phyloP scores from a whole-genome alignment of 1,284 basidiomycete species.

The Entoloma clypeatum region DNA sequence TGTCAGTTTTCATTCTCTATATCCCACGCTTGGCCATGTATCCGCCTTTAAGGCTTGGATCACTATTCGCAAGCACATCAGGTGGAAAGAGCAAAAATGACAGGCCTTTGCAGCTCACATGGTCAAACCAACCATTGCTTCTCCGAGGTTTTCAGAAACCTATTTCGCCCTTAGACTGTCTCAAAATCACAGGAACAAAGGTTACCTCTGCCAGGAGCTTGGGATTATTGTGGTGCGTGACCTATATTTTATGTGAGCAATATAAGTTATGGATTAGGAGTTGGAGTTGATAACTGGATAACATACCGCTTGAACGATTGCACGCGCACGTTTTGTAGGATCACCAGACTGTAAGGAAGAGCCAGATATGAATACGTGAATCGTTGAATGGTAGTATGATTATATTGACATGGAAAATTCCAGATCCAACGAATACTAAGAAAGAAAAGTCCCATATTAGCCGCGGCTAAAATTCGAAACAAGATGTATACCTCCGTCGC shows the following conservation, averaged over 20 bases:
- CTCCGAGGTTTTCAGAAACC: conserved; percentile 86
- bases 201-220: conserved; percentile 74
- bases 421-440: conserved; percentile 88
- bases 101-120: conserved; percentile 52
- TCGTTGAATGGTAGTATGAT: neutral
- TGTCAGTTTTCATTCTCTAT: conserved; percentile 26
- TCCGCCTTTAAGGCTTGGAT: conserved; percentile 64
- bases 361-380: conserved; percentile 2
- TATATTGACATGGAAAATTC: conserved; percentile 81
- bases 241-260: conserved; percentile 35
- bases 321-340: conserved; percentile 89
- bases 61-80: conserved; percentile 35
- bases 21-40: conserved; percentile 41
- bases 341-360: conserved; percentile 70
- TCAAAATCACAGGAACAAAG: conserved; percentile 1
- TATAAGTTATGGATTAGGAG: conserved; percentile 6
- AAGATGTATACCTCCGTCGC: conserved; percentile 77
- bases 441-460: conserved; percentile 12
- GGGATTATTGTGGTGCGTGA: conserved; percentile 95
- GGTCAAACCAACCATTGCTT: conserved; percentile 91
- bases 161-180: conserved; percentile 33
- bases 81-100: conserved; percentile 5
- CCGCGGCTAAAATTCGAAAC: conserved; percentile 12
- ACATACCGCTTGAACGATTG: conserved; percentile 93
- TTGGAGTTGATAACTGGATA: conserved; percentile 6